Conservation (phyloP, 306 rosid species). For the apple (Malus domestica) region DNA sequence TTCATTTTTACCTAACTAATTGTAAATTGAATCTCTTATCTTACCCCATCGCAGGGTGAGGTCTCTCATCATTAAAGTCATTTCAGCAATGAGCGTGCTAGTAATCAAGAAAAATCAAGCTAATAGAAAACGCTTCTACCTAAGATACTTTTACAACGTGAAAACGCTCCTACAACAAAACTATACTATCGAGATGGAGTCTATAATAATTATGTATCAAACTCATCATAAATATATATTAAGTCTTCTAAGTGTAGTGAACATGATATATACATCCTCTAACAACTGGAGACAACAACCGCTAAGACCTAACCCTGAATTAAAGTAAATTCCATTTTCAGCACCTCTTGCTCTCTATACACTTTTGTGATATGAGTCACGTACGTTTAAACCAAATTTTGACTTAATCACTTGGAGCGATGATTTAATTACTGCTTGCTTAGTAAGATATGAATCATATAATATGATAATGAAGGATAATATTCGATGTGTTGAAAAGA, state of each 20-base stretch:
- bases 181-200: too few relatives aligned
- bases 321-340: not conserved
- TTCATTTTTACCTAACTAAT: not conserved
- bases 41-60: not conserved
- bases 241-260: not conserved
- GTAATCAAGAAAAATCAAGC: not conserved
- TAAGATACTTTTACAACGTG: not conserved
- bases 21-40: not conserved
- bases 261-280: not conserved
- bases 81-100: not conserved
- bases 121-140: too few relatives aligned
- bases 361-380: not conserved
- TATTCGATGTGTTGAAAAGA: not conserved
- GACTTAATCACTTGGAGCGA: not conserved
- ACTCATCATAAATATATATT: not conserved
- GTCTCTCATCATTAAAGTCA: not conserved
- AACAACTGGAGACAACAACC: not conserved
- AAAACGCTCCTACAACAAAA: too few relatives aligned
- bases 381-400: not conserved
- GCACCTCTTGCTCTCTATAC: not conserved
- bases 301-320: not conserved
- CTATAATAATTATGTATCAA: too few relatives aligned
- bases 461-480: not conserved
- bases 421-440: not conserved
- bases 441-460: constrained; percentile 5